Evolutionary conservation across 352 stramenopile genomes (phyloP).

Genomic region (Pythium apleroticum): DNA sequence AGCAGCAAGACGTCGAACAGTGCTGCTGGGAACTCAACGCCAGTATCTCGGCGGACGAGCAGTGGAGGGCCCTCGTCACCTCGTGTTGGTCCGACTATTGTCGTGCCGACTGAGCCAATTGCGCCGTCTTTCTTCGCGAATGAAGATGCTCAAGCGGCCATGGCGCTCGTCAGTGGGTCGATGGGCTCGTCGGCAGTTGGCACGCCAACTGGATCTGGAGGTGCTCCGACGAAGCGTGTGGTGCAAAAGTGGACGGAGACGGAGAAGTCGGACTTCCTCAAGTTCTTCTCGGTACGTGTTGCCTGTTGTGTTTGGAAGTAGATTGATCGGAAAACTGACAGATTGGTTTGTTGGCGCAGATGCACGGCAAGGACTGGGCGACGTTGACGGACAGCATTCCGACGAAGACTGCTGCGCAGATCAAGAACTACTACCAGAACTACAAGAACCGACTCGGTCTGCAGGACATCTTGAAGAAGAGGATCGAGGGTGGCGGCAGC

Average conservation of each 20-base stretch:
- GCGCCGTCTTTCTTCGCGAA: conserved; percentile 17
- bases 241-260: conserved; percentile 90
- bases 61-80: conserved; percentile 22
- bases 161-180: conserved; percentile 18
- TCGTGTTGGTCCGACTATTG: conserved; percentile 26
- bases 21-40: neutral
- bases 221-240: conserved; percentile 61
- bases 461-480: conserved; percentile 84
- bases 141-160: conserved; percentile 28
- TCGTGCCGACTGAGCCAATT: conserved; percentile 13
- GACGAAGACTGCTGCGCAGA: conserved; percentile 87
- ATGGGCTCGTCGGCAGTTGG: conserved; percentile 15
- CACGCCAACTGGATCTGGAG: conserved; percentile 25
- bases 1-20: conserved; percentile 11
- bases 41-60: conserved; percentile 8
- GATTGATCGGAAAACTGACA: neutral
- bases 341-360: conserved; percentile 28
- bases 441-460: conserved; percentile 91
- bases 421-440: conserved; percentile 94
- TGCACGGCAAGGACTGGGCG: conserved; percentile 88
- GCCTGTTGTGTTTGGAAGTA: neutral
- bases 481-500: conserved; percentile 50
- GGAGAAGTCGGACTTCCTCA: conserved; percentile 88
- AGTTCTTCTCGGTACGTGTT: conserved; percentile 79
- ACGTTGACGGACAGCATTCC: conserved; percentile 86